Evolutionary conservation across 2,329 filamentous ascomycete species (phyloP), one percentile per base, ranked within the genome.

Genomic region (Penicillium sp.): DNA sequence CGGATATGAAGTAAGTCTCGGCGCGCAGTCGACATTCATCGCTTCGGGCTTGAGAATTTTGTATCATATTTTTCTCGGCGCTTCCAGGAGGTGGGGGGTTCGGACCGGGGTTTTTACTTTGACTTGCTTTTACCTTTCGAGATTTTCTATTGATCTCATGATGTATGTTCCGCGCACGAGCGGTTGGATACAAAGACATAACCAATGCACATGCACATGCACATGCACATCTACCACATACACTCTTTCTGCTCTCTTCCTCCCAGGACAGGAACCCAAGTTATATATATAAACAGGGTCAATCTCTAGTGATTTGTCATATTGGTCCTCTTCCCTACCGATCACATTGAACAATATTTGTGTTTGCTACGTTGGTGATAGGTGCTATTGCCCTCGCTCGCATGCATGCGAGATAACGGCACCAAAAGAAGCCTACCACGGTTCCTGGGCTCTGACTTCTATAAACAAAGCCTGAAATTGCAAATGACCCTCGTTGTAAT

Each of bases 1-100:
- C 73, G 27, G 74, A 76, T 34, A 51, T 57, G 49, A 51, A 55
- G 41, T 64, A 57, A 43, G 40, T 29, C 23, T 26, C 8, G 36
- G 16, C 23, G 26, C 13, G 14, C 0, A 11, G 45, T 32, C 18
- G 30, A 36, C 18, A 38, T 26, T 14, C 39, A 11, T 10, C 14
- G 23, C 23, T 47, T 8, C 4, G 16, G 18, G 42, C 40, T 32
- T n/a, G 39, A 34, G 39, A 44, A 44, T 39, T 26, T 46, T 51
- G 47, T 55, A 51, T 29, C 19, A 46, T 51, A 46, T 51, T 36
- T 19, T 51, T 46, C 18, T 46, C 35, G 47, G 53, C 53, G 53
- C 48, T 52, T 47, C 29, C 29, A 35, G 52, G 47, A 34, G 13
- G 35, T 9, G 9, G 40, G n/a, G 41, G 47, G 34, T 46, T 34